Evolutionary conservation across 1,284 basidiomycete species (phyloP).

Genomic region (Ustilago shanxiensis): DNA sequence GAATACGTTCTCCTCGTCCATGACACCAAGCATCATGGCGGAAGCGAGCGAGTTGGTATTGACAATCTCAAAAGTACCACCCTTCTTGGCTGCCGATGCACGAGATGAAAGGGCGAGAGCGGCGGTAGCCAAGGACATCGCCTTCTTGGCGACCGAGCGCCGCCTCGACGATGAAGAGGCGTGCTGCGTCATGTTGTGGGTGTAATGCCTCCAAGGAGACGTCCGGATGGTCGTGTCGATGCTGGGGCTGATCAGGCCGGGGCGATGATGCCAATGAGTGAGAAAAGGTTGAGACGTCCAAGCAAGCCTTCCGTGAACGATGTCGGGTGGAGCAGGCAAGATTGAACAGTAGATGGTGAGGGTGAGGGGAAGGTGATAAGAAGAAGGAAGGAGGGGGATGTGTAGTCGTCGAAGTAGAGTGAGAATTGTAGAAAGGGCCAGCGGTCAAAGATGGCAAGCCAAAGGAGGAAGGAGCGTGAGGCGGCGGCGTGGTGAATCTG

Average conservation of each 20-base stretch:
- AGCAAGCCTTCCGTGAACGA: conserved; percentile 1
- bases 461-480: background rate
- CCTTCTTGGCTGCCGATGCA: conserved; percentile 23
- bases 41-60: conserved; percentile 63
- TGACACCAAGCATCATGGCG: conserved; percentile 69
- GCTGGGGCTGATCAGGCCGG: background rate
- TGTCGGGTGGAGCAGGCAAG: background rate
- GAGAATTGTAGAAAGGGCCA: background rate
- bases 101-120: conserved; percentile 40
- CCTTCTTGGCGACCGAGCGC: conserved; percentile 34
- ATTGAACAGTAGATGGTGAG: background rate
- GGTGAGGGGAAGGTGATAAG: background rate
- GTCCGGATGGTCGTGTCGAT: background rate
- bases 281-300: background rate
- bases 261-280: background rate
- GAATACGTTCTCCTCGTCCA: conserved; percentile 67
- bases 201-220: background rate
- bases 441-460: background rate
- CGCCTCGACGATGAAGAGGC: conserved; percentile 33
- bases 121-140: conserved; percentile 27
- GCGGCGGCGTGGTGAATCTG: background rate
- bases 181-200: conserved; percentile 24
- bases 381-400: background rate
- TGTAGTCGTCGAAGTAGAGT: background rate
- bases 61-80: conserved; percentile 63